phyloP scores from a whole-genome alignment of 148 eudicot genomes.

The Nepenthes mirabilis region DNA sequence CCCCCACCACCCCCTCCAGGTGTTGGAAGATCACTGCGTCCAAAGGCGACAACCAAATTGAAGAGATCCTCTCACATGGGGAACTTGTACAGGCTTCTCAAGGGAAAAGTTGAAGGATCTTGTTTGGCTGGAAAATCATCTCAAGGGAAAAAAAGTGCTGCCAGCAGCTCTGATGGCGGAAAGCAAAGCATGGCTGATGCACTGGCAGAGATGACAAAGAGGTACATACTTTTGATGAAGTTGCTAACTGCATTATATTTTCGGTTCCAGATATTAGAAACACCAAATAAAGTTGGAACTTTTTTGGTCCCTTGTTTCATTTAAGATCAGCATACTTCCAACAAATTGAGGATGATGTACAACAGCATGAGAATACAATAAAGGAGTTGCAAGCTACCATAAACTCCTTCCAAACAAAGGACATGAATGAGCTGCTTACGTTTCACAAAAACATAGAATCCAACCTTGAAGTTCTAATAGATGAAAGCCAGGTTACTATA shows the following conservation, averaged over 20 bases:
- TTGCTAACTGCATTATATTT: not conserved
- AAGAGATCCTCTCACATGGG: conserved; percentile 95
- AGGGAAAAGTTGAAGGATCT: conserved; percentile 92
- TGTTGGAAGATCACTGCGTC: conserved; percentile 37
- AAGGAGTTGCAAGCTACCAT: conserved; percentile 50
- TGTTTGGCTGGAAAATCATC: conserved; percentile 42
- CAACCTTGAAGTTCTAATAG: conserved; percentile 80
- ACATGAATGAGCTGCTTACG: conserved; percentile 75
- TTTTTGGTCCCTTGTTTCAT: not conserved
- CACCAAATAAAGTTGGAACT: not conserved
- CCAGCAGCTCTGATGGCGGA: conserved; percentile 37
- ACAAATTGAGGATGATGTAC: conserved; percentile 91
- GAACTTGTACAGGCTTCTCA: conserved; percentile 58
- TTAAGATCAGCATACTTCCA: conserved; percentile 75
- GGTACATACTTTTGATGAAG: conserved; percentile 22
- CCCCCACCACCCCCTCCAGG: conserved; percentile 69
- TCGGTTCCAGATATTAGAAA: not conserved
- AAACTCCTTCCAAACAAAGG: conserved; percentile 56
- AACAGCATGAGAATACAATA: conserved; percentile 43
- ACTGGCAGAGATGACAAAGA: conserved; percentile 90
- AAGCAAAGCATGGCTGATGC: conserved; percentile 97
- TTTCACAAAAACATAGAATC: conserved; percentile 78
- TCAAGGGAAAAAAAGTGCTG: conserved; percentile 35
- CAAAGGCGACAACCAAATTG: conserved; percentile 56
- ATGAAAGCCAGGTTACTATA: conserved; percentile 65